Evolutionary conservation across 129 eudicot genomes (phyloP).

Genomic region (Dittrichia graveolens): DNA sequence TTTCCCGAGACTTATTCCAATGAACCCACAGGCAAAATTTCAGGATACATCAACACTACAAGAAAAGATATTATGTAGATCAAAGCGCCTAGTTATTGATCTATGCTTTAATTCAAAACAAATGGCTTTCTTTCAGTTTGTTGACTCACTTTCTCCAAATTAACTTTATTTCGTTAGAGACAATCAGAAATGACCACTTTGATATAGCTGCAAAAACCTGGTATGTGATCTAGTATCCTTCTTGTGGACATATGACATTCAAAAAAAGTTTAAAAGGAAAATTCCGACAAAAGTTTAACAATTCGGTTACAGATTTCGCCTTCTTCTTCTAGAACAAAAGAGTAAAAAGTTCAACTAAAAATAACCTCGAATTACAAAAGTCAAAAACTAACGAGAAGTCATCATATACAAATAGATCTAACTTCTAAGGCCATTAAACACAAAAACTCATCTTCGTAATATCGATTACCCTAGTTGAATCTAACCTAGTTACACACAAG

Average conservation of each 20-base stretch:
- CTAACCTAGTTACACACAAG: constrained; percentile 10
- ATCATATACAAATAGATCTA: constrained; percentile 24
- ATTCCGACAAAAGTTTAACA: neutral
- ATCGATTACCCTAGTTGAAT: neutral
- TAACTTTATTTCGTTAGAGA: neutral
- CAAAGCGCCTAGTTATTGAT: too few species aligned
- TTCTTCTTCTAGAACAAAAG: neutral
- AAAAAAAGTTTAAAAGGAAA: neutral
- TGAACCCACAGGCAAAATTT: too few species aligned
- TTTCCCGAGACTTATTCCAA: too few species aligned
- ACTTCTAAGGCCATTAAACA: constrained; percentile 13
- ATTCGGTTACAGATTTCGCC: neutral
- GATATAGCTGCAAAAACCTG: neutral
- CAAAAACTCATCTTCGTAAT: constrained; percentile 16
- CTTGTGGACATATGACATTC: neutral
- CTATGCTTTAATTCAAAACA: too few species aligned
- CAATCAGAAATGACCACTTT: neutral
- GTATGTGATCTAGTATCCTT: neutral
- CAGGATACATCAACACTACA: too few species aligned
- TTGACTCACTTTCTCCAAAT: neutral
- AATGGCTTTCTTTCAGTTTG: neutral
- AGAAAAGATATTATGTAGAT: too few species aligned
- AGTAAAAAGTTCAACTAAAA: neutral
- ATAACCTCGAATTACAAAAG: neutral
- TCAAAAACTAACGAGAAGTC: constrained; percentile 23